Conservation (phyloP, 192 early-diverging fungal genomes). For the Backusella liffmaniae region DNA sequence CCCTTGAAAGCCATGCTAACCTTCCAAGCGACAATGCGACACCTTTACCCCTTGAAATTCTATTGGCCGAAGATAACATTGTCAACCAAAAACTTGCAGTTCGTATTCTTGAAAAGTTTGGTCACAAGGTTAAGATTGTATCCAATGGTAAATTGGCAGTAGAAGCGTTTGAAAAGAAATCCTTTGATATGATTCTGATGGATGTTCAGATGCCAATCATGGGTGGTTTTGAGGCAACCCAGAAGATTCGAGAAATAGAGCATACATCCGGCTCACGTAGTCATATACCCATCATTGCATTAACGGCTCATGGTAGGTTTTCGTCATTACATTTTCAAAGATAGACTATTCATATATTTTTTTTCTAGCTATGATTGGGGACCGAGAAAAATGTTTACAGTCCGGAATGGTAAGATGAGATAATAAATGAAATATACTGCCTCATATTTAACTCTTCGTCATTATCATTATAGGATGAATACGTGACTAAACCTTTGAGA, state of each 20-base stretch:
- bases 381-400: conserved; percentile 69
- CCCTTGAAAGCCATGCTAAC: conserved; percentile 60
- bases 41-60: conserved; percentile 53
- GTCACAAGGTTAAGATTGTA: conserved; percentile 75
- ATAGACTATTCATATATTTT: not conserved
- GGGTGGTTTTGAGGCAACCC: conserved; percentile 89
- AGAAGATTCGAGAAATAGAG: conserved; percentile 74
- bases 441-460: not conserved
- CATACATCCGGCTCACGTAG: conserved; percentile 26
- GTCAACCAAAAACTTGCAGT: conserved; percentile 84
- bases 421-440: not conserved
- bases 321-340: not conserved
- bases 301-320: conserved; percentile 56
- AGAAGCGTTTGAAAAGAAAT: conserved; percentile 52
- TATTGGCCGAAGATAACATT: conserved; percentile 83
- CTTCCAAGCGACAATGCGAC: conserved; percentile 56
- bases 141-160: conserved; percentile 80
- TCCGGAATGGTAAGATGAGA: conserved; percentile 59
- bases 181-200: conserved; percentile 76
- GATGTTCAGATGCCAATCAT: conserved; percentile 89
- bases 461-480: conserved; percentile 43
- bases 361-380: conserved; percentile 61
- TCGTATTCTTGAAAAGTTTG: conserved; percentile 71
- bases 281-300: conserved; percentile 57
- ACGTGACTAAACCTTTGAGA: conserved; percentile 61